Evolutionary conservation across 2,329 filamentous ascomycete genomes (phyloP).

Genomic region (Claviceps humidiphila): DNA sequence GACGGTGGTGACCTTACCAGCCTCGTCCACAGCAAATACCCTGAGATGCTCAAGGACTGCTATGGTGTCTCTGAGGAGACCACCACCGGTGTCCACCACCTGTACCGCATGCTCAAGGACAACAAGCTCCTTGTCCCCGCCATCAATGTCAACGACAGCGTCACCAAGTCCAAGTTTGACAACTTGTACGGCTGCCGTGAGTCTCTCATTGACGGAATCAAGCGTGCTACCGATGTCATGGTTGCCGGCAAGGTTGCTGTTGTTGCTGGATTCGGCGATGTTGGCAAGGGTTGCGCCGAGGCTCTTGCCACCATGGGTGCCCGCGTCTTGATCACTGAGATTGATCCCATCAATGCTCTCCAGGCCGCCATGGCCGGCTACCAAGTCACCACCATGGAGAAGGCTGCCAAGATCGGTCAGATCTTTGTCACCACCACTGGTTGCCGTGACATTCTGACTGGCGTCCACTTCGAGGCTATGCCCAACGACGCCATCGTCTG

Average conservation of each 20-base stretch:
- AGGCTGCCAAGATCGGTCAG: slow-evolving; percentile 77
- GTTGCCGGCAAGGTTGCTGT: slow-evolving; percentile 98
- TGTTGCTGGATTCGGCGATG: slow-evolving; percentile 96
- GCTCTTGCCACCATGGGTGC: slow-evolving; percentile 96
- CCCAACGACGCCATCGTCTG: slow-evolving; percentile 96
- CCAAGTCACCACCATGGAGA: slow-evolving; percentile 97
- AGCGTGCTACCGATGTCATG: slow-evolving; percentile 99
- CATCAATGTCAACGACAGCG: slow-evolving; percentile 99
- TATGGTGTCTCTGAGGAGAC: slow-evolving; percentile 99
- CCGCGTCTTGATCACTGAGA: slow-evolving; percentile 88
- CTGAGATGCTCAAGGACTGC: slow-evolving; percentile 96
- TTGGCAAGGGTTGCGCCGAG: slow-evolving; percentile 96
- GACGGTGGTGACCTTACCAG: slow-evolving; percentile 95
- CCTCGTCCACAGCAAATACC: slow-evolving; percentile 96
- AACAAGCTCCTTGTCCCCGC: slow-evolving; percentile 79
- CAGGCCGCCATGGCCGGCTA: slow-evolving; percentile 96
- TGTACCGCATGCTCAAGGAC: slow-evolving; percentile 96
- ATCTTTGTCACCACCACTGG: slow-evolving; percentile 99
- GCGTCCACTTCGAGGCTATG: slow-evolving; percentile 89
- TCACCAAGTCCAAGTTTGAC: slow-evolving; percentile 99
- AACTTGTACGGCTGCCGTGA: slow-evolving; percentile 99
- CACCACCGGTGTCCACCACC: slow-evolving; percentile 97
- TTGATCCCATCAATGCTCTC: slow-evolving; percentile 98
- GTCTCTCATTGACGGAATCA: slow-evolving; percentile 98
- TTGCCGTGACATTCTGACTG: slow-evolving; percentile 94